Evolutionary conservation across 2,329 filamentous ascomycete genomes (phyloP).

Genomic region (Mariannaea elegans): DNA sequence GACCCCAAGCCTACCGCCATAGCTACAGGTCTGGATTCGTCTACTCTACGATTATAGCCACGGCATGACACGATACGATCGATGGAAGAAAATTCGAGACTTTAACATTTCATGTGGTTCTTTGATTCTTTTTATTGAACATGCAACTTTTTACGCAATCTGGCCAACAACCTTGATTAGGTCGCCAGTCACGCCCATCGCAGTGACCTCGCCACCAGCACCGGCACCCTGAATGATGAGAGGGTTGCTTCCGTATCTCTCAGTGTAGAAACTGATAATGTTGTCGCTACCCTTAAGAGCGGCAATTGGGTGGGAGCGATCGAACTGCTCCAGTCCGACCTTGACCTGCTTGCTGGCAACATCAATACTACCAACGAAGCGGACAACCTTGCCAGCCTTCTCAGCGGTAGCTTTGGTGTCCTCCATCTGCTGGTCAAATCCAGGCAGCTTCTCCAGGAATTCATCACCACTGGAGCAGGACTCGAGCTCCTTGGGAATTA

Average conservation of each 20-base stretch:
- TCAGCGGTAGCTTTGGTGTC: constrained; percentile 85
- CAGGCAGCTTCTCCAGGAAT: constrained; percentile 81
- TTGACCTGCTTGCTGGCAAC: constrained; percentile 82
- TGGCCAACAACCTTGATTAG: constrained; percentile 86
- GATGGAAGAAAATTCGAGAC: constrained; percentile 5
- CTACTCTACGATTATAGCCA: constrained; percentile 30
- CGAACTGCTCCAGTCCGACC: constrained; percentile 91
- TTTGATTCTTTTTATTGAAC: constrained; percentile 32
- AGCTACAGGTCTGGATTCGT: constrained; percentile 36
- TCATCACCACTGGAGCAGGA: constrained; percentile 80
- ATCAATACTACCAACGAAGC: constrained; percentile 94
- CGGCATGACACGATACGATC: constrained; percentile 3
- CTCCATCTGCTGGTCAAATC: constrained; percentile 92
- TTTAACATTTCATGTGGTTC: constrained; percentile 16
- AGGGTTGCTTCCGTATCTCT: constrained; percentile 90
- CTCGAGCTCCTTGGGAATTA: constrained; percentile 90
- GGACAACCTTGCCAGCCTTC: constrained; percentile 87
- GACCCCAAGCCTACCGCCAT: constrained; percentile 33
- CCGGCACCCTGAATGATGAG: constrained; percentile 95
- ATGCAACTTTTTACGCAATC: constrained; percentile 56
- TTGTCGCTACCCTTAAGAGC: constrained; percentile 97
- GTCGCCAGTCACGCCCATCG: constrained; percentile 97
- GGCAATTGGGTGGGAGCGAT: constrained; percentile 89
- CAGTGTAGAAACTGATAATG: constrained; percentile 98
- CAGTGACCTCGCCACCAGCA: constrained; percentile 93